A percentile compares a stretch with the other conserved stretches of the same genome.
These are phyloP conservation scores for Scleromitrula shiraiana DNA, from an alignment of 2,329 filamentous ascomycete species.

Conservation along the genomic window DNA sequence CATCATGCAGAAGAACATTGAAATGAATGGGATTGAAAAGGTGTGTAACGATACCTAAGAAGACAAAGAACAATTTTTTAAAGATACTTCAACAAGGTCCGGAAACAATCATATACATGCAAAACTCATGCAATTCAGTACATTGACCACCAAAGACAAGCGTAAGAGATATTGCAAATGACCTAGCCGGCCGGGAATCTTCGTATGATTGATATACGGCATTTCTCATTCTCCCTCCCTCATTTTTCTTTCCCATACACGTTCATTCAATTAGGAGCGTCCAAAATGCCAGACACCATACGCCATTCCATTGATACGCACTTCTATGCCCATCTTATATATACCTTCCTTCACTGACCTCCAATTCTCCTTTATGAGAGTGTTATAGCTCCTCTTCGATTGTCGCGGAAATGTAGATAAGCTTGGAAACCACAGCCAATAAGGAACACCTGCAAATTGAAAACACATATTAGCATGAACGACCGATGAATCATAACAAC, in stretches of 20 bases:
- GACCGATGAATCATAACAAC: not conserved
- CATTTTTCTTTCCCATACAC: not conserved
- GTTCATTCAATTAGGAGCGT: not conserved
- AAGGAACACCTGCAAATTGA: slow-evolving; percentile 63
- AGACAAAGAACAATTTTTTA: no score
- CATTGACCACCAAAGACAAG: no score
- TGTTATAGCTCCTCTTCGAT: slow-evolving; percentile 74
- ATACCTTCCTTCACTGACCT: slow-evolving; percentile 4
- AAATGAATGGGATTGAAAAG: no score
- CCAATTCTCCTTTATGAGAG: slow-evolving; percentile 37
- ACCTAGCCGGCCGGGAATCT: no score
- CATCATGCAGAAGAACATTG: no score
- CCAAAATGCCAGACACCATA: slow-evolving; percentile 15
- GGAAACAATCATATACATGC: not conserved
- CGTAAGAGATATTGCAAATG: no score
- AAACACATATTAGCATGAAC: not conserved
- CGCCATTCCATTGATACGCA: slow-evolving; percentile 11
- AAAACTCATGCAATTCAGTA: not conserved
- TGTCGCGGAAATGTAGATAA: slow-evolving; percentile 75
- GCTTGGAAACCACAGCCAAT: slow-evolving; percentile 89
- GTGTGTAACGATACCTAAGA: no score
- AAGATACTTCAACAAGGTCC: no score
- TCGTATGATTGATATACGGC: not conserved
- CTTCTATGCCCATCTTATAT: slow-evolving; percentile 6
- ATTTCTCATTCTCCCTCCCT: slow-evolving; percentile 1